A percentile compares a stretch with the other conserved stretches of the same genome.
Evolutionary conservation across 2,329 filamentous ascomycete species (phyloP).

Genomic region (Dothideomycetes sp.): DNA sequence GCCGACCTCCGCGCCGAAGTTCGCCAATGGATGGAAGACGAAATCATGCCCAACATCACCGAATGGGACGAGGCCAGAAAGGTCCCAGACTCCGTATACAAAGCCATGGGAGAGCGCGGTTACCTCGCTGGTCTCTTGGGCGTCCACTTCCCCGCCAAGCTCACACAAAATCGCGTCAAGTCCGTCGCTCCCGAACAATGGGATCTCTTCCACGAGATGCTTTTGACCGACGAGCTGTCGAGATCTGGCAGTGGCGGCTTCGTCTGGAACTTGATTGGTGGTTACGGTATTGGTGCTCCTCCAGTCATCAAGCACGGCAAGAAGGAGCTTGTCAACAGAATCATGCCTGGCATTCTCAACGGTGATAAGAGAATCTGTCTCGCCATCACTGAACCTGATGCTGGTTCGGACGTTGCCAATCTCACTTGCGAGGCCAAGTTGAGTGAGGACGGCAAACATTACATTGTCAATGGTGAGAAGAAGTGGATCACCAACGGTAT

Average conservation of each 20-base stretch:
- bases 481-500: conserved; percentile 98
- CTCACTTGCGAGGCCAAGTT: conserved; percentile 92
- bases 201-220: conserved; percentile 97
- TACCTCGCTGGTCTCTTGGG: conserved; percentile 91
- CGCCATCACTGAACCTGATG: conserved; percentile 92
- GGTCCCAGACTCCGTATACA: conserved; percentile 83
- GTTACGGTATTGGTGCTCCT: conserved; percentile 91
- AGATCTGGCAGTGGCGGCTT: conserved; percentile 83
- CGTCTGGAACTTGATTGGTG: conserved; percentile 93
- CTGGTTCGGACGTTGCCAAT: conserved; percentile 90
- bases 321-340: conserved; percentile 73
- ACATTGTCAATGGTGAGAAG: conserved; percentile 99
- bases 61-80: conserved; percentile 96
- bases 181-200: conserved; percentile 79
- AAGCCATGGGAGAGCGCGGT: conserved; percentile 85
- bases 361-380: conserved; percentile 97
- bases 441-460: conserved; percentile 92
- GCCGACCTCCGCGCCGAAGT: conserved; percentile 83
- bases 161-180: conserved; percentile 62
- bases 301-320: conserved; percentile 87
- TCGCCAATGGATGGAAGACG: conserved; percentile 80
- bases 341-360: conserved; percentile 76
- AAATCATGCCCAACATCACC: conserved; percentile 81
- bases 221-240: conserved; percentile 89
- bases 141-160: conserved; percentile 59